Evolutionary conservation across 2,329 filamentous ascomycete species (phyloP).

Genomic region (Trichoderma koningii): DNA sequence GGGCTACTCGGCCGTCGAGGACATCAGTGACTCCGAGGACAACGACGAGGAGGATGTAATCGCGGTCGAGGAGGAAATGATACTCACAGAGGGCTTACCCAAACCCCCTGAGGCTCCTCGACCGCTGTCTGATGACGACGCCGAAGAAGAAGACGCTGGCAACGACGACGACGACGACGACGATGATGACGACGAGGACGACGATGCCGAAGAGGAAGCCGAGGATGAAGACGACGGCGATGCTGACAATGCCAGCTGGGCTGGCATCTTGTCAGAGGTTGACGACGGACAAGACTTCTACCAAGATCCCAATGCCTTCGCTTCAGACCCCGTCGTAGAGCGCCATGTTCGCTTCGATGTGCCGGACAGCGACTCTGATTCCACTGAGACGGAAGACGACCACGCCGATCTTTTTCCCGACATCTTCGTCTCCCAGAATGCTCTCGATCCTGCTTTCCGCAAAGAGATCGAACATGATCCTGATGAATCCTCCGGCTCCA

Average conservation of each 20-base stretch:
- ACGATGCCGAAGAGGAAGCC: slow-evolving; percentile 32
- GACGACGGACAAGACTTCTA: slow-evolving; percentile 51
- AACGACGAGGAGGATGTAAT: slow-evolving; percentile 79
- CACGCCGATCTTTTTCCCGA: slow-evolving; percentile 70
- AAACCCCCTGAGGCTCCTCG: slow-evolving; percentile 52
- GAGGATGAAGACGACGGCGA: slow-evolving; percentile 43
- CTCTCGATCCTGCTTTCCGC: slow-evolving; percentile 71
- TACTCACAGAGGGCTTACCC: slow-evolving; percentile 54
- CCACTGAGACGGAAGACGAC: slow-evolving; percentile 64
- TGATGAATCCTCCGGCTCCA: slow-evolving; percentile 59
- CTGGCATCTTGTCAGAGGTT: slow-evolving; percentile 54
- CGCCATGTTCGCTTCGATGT: slow-evolving; percentile 76
- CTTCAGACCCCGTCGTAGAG: slow-evolving; percentile 46
- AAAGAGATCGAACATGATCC: slow-evolving; percentile 71
- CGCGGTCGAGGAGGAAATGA: slow-evolving; percentile 75
- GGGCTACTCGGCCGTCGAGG: slow-evolving; percentile 74
- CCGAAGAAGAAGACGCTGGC: slow-evolving; percentile 45
- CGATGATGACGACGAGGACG: slow-evolving; percentile 43
- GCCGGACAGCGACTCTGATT: slow-evolving; percentile 66
- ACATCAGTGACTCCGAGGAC: slow-evolving; percentile 75
- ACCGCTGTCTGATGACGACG: slow-evolving; percentile 45
- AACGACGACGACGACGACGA: slow-evolving; percentile 43
- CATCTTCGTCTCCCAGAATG: slow-evolving; percentile 75
- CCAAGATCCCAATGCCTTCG: slow-evolving; percentile 45
- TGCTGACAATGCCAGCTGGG: slow-evolving; percentile 56